These are phyloP conservation scores for Serendipita sp. DNA, from an alignment of 768 basidiomycete species.

Conservation along the genomic window DNA sequence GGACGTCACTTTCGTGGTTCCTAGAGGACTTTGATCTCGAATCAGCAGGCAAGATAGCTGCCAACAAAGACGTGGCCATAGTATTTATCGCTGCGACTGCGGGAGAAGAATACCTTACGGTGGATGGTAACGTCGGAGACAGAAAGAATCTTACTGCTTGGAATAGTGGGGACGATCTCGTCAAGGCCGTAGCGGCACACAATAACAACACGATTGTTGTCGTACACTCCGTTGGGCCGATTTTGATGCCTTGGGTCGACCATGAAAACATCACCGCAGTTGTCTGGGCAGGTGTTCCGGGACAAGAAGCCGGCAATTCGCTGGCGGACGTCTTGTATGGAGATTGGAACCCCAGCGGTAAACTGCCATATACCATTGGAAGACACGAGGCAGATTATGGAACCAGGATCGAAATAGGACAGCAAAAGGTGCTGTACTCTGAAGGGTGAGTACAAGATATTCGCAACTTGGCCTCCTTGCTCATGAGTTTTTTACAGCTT, in stretches of 20 bases:
- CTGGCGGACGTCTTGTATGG: conserved; percentile 62
- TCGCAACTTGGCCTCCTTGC: not conserved
- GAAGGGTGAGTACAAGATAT: conserved; percentile 33
- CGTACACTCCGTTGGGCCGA: conserved; percentile 18
- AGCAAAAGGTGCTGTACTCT: conserved; percentile 22
- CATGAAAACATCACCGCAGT: conserved; percentile 27
- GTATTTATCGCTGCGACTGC: conserved; percentile 75
- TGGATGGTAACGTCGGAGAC: conserved; percentile 67
- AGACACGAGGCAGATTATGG: conserved; percentile 42
- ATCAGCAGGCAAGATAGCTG: conserved; percentile 31
- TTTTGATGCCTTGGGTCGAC: conserved; percentile 20
- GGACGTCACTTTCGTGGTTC: conserved; percentile 48
- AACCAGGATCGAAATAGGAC: conserved; percentile 29
- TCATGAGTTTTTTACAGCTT: conserved; percentile 22
- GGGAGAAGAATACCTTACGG: conserved; percentile 67
- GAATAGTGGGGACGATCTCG: conserved; percentile 53
- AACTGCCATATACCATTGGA: conserved; percentile 62
- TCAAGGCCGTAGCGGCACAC: conserved; percentile 43
- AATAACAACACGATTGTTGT: conserved; percentile 33
- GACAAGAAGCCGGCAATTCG: conserved; percentile 52
- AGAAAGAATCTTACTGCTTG: conserved; percentile 38
- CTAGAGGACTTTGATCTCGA: conserved; percentile 51
- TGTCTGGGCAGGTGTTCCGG: conserved; percentile 51
- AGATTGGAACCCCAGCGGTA: conserved; percentile 46
- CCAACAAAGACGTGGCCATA: conserved; percentile 44